Conservation (phyloP, 352 stramenopile genomes). For the Phytophthora hybrid region DNA sequence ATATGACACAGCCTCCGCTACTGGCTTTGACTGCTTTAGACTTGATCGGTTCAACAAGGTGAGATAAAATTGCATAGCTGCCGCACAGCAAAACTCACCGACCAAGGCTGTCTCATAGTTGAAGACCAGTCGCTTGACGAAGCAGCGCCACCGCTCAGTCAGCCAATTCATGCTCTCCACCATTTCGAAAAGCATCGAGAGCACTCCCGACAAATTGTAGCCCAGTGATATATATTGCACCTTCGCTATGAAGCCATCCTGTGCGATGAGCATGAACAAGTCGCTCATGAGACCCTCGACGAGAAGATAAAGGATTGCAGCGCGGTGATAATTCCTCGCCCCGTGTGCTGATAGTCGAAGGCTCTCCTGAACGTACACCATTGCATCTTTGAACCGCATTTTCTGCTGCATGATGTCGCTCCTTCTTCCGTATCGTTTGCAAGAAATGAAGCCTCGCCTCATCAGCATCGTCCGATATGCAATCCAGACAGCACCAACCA, state of each 20-base stretch:
- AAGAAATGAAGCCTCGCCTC: constrained; percentile 15
- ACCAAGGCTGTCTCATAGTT: constrained; percentile 30
- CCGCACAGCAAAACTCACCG: constrained; percentile 19
- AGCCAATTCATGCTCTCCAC: constrained; percentile 21
- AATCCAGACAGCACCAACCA: constrained; percentile 26
- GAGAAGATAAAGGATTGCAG: constrained; percentile 23
- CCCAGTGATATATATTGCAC: constrained; percentile 31
- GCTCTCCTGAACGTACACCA: constrained; percentile 33
- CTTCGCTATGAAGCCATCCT: constrained; percentile 17
- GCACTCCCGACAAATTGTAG: constrained; percentile 28
- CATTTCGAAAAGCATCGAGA: constrained; percentile 32
- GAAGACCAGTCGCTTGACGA: constrained; percentile 25
- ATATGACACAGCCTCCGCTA: constrained; percentile 26
- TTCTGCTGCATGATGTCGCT: constrained; percentile 20
- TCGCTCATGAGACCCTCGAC: constrained; percentile 32
- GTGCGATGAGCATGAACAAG: constrained; percentile 31
- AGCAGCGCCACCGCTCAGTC: not conserved
- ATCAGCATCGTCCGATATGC: constrained; percentile 15
- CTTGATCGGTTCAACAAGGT: constrained; percentile 25
- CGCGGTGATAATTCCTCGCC: constrained; percentile 29
- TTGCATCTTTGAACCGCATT: constrained; percentile 3
- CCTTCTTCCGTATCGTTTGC: constrained; percentile 13
- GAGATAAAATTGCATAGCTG: constrained; percentile 24
- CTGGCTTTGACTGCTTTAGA: constrained; percentile 6
- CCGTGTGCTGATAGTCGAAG: constrained; percentile 20